These are phyloP conservation scores for Dillenia turbinata DNA, from an alignment of 164 flowering plant genomes.

Conservation along the genomic window DNA sequence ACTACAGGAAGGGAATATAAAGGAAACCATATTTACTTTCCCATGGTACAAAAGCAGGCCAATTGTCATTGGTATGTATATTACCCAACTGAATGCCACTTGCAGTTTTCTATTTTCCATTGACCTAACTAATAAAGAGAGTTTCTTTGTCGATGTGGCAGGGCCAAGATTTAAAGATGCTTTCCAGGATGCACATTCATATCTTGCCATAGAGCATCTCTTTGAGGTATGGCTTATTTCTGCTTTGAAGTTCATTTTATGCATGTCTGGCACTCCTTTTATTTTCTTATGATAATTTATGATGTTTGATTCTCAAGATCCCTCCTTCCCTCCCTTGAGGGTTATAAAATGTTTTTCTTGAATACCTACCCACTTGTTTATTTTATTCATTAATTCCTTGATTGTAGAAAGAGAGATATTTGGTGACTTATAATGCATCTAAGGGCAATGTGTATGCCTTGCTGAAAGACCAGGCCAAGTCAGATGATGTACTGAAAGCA, in stretches of 20 bases:
- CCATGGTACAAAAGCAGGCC: conserved; percentile 81
- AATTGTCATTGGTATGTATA: conserved; percentile 64
- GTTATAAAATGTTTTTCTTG: neutral
- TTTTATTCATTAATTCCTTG: conserved; percentile 11
- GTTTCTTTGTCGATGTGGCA: conserved; percentile 21
- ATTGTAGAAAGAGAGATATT: conserved; percentile 74
- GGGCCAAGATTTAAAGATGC: conserved; percentile 95
- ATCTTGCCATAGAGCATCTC: conserved; percentile 69
- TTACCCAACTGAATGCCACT: neutral
- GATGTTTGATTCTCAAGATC: conserved; percentile 1
- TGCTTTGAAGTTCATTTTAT: neutral
- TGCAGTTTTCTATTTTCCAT: neutral
- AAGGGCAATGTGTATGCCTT: conserved; percentile 87
- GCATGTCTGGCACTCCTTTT: too few relatives aligned
- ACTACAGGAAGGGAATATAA: conserved; percentile 72
- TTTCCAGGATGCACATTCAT: conserved; percentile 82
- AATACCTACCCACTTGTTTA: neutral
- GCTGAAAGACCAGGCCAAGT: conserved; percentile 86
- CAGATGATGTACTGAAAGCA: conserved; percentile 95
- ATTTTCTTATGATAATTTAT: too few relatives aligned
- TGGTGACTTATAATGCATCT: conserved; percentile 81
- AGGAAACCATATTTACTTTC: conserved; percentile 60
- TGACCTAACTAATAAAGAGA: conserved; percentile 1
- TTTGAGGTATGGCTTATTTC: conserved; percentile 59
- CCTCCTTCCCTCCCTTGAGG: neutral